Conservation (phyloP, 2,329 filamentous ascomycete species). For the Monilinia polystroma region DNA sequence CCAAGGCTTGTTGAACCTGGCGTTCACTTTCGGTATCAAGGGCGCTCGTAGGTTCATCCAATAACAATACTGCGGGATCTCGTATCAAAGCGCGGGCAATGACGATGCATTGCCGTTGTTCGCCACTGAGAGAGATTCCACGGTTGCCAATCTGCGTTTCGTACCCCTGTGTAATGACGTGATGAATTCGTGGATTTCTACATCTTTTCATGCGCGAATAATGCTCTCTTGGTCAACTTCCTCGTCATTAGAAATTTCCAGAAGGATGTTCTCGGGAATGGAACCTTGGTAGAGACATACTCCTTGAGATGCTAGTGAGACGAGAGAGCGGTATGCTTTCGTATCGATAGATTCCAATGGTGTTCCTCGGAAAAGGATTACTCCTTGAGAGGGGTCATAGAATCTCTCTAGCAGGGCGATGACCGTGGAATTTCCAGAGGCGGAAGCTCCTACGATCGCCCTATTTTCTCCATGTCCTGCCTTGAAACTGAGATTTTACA, state of each 20-base stretch:
- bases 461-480: not conserved
- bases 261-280: slow-evolving; percentile 53
- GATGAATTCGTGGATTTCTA: not conserved
- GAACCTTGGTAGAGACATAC: slow-evolving; percentile 56
- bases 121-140: not conserved
- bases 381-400: slow-evolving; percentile 44
- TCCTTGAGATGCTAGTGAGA: slow-evolving; percentile 58
- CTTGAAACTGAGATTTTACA: slow-evolving; percentile 48
- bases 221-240: not conserved
- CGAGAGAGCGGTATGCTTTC: slow-evolving; percentile 50
- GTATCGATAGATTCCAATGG: slow-evolving; percentile 48
- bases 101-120: not conserved
- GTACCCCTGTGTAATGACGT: not conserved
- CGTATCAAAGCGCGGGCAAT: slow-evolving; percentile 5
- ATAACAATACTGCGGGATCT: not conserved
- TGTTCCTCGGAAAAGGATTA: slow-evolving; percentile 31
- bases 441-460: slow-evolving; percentile 56
- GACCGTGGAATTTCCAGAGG: slow-evolving; percentile 66
- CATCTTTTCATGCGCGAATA: not conserved
- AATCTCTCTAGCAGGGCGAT: slow-evolving; percentile 55
- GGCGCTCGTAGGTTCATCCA: slow-evolving; percentile 3
- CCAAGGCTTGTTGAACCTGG: not conserved
- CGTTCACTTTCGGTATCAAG: not conserved
- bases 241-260: not conserved
- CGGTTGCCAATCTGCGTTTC: slow-evolving; percentile 3